phyloP scores from a whole-genome alignment of 192 early-diverging fungal species.

The Entophlyctis helioformis region DNA sequence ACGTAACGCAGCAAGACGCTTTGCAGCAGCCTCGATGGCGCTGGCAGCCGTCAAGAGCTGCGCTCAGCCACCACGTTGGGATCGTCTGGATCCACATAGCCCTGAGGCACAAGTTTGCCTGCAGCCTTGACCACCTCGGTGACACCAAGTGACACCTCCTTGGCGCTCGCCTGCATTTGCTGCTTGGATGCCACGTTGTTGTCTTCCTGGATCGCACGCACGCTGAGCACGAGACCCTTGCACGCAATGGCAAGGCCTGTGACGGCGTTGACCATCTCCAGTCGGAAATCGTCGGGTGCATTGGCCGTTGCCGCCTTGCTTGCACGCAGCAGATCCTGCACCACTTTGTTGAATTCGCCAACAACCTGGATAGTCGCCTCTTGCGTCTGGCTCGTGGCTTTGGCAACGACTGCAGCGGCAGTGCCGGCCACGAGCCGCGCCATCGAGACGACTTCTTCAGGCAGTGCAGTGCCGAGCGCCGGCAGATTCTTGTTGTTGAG shows the following conservation, averaged over 20 bases:
- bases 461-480: slow-evolving; percentile 41
- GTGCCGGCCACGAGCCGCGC: slow-evolving; percentile 36
- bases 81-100: slow-evolving; percentile 48
- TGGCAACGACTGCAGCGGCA: slow-evolving; percentile 23
- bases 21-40: slow-evolving; percentile 44
- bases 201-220: slow-evolving; percentile 15
- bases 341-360: slow-evolving; percentile 22
- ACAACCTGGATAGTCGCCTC: slow-evolving; percentile 19
- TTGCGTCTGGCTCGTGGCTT: slow-evolving; percentile 22
- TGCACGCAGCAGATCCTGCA: slow-evolving; percentile 31
- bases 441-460: slow-evolving; percentile 38
- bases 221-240: slow-evolving; percentile 16
- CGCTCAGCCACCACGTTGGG: slow-evolving; percentile 44
- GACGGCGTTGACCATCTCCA: slow-evolving; percentile 22
- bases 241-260: slow-evolving; percentile 8
- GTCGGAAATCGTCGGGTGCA: slow-evolving; percentile 29
- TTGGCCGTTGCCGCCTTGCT: slow-evolving; percentile 38
- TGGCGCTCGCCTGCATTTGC: slow-evolving; percentile 19
- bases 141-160: slow-evolving; percentile 25
- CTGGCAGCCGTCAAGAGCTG: slow-evolving; percentile 38
- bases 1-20: slow-evolving; percentile 26
- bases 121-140: slow-evolving; percentile 26
- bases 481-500: slow-evolving; percentile 17
- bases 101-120: slow-evolving; percentile 23
- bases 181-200: slow-evolving; percentile 14